Percentiles rank a stretch among this genome's conserved stretches.
phyloP scores from a whole-genome alignment of 192 early-diverging fungal species.

The Pilobolus umbonatus region DNA sequence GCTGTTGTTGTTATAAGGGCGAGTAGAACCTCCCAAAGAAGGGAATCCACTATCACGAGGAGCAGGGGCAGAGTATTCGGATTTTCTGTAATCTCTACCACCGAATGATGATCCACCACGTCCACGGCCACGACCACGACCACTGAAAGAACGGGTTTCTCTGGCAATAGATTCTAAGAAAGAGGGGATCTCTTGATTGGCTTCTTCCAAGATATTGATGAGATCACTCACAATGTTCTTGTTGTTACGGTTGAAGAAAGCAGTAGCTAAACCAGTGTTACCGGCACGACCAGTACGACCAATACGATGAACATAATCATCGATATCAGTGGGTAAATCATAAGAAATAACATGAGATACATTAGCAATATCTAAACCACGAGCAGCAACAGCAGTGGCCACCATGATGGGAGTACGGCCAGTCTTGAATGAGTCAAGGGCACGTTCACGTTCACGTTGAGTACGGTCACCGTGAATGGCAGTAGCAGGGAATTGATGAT shows the following conservation, averaged over 20 bases:
- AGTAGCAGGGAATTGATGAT: slow-evolving; percentile 72
- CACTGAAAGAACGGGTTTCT: slow-evolving; percentile 40
- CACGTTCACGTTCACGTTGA: slow-evolving; percentile 63
- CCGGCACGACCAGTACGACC: slow-evolving; percentile 94
- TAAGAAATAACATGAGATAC: slow-evolving; percentile 86
- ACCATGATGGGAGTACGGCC: slow-evolving; percentile 64
- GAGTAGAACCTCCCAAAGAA: slow-evolving; percentile 16
- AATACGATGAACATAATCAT: slow-evolving; percentile 85
- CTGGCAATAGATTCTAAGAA: slow-evolving; percentile 75
- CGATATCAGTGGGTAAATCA: slow-evolving; percentile 75
- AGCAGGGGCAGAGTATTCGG: not conserved
- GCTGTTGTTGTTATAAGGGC: not conserved
- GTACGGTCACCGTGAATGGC: slow-evolving; percentile 70
- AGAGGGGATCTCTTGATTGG: slow-evolving; percentile 89
- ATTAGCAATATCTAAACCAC: slow-evolving; percentile 87
- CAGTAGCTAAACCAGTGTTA: slow-evolving; percentile 89
- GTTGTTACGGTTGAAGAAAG: slow-evolving; percentile 92
- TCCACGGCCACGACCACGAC: slow-evolving; percentile 25
- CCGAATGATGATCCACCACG: slow-evolving; percentile 21
- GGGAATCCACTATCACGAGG: slow-evolving; percentile 12
- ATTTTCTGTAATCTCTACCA: slow-evolving; percentile 23
- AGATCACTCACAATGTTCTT: slow-evolving; percentile 81
- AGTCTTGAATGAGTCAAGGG: slow-evolving; percentile 58
- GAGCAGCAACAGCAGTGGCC: slow-evolving; percentile 87
- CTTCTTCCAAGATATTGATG: slow-evolving; percentile 84